Percentiles rank a stretch among this genome's conserved stretches.
Evolutionary conservation across 139 green algal species (phyloP).

Genomic region (Zygnema cylindricum): DNA sequence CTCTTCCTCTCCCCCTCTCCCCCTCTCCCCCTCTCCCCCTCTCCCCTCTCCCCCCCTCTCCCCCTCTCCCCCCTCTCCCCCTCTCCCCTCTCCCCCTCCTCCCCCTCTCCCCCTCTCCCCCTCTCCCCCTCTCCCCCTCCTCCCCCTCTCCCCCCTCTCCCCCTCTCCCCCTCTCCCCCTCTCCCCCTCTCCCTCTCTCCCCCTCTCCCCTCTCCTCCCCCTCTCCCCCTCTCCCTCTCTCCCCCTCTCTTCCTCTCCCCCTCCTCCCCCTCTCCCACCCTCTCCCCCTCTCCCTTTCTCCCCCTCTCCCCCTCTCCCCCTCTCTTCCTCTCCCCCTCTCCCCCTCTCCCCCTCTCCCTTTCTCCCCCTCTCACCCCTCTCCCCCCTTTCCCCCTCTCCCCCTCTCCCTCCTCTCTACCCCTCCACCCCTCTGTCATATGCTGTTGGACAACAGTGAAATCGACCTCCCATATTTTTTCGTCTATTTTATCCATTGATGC

Average conservation of each 20-base stretch:
- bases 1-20: not conserved
- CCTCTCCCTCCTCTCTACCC: too few relatives aligned
- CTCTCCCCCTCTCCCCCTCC: conserved; percentile 1
- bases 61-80: not conserved
- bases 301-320: not conserved
- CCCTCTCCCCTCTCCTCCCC: not conserved
- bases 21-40: not conserved
- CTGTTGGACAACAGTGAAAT: too few relatives aligned
- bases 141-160: too few relatives aligned
- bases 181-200: not conserved
- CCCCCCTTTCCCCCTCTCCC: too few relatives aligned
- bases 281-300: not conserved
- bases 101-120: not conserved
- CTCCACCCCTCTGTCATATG: too few relatives aligned
- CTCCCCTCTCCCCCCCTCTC: not conserved
- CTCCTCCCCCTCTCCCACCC: not conserved
- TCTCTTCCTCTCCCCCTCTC: not conserved
- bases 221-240: not conserved
- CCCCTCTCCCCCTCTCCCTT: not conserved
- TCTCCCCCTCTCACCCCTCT: too few relatives aligned
- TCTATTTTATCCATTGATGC: too few relatives aligned
- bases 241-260: not conserved
- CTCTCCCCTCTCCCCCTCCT: not conserved
- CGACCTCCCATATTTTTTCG: too few relatives aligned
- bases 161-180: not conserved